Conservation (phyloP, 2,329 filamentous ascomycete genomes). For the Myriangium duriaei region DNA sequence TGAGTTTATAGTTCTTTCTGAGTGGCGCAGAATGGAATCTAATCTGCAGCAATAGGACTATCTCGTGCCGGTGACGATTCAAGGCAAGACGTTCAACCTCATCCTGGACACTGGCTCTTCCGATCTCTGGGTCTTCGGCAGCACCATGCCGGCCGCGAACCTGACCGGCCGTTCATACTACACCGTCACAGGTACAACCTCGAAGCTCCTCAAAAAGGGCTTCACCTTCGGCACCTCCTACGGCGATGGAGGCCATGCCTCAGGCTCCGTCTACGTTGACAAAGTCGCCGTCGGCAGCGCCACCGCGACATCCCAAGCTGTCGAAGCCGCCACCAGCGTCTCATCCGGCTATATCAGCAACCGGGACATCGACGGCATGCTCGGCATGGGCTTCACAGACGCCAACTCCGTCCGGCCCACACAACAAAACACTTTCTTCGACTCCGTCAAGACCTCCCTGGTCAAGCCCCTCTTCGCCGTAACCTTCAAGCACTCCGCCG, state of each 20-base stretch:
- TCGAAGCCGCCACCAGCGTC: constrained; percentile 51
- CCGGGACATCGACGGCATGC: constrained; percentile 43
- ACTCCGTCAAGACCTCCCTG: constrained; percentile 42
- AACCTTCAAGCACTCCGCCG: constrained; percentile 41
- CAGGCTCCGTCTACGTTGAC: constrained; percentile 53
- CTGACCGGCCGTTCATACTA: constrained; percentile 30
- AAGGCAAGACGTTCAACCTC: constrained; percentile 49
- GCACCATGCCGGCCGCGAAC: constrained; percentile 39
- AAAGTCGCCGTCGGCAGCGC: constrained; percentile 49
- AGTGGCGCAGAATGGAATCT: neutral
- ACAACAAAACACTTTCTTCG: constrained; percentile 45
- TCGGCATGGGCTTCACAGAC: constrained; percentile 47
- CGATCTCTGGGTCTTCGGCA: constrained; percentile 59
- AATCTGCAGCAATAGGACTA: constrained; percentile 29
- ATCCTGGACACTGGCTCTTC: constrained; percentile 63
- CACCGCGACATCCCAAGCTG: constrained; percentile 47
- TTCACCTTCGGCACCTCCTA: constrained; percentile 50
- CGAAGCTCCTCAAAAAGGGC: constrained; percentile 34
- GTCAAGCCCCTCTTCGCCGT: constrained; percentile 45
- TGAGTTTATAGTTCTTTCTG: neutral
- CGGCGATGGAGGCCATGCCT: constrained; percentile 51
- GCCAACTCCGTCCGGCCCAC: constrained; percentile 45
- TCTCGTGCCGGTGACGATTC: constrained; percentile 47
- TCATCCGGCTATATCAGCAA: constrained; percentile 42
- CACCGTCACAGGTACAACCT: constrained; percentile 43